These are phyloP conservation scores for Candida ipomoeae DNA, from an alignment of 805 yeast species.

Conservation along the genomic window DNA sequence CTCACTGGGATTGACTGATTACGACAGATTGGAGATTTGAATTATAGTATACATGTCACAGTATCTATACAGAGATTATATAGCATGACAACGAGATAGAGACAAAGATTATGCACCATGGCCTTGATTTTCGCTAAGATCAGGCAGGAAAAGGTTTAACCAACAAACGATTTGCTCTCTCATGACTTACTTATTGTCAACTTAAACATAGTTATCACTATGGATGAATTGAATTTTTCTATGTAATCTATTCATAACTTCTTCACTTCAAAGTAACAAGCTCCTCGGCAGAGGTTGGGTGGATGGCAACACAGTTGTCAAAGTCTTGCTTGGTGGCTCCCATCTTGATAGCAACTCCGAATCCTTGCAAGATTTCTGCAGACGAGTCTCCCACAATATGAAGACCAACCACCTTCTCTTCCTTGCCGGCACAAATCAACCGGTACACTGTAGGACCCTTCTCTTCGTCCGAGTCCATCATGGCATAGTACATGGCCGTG, in stretches of 20 bases:
- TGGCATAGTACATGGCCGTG: conserved; percentile 90
- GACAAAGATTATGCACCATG: no score
- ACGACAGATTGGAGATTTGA: no score
- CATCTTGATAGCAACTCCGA: conserved; percentile 97
- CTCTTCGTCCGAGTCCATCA: conserved; percentile 55
- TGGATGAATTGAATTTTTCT: not conserved
- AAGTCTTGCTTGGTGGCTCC: conserved; percentile 97
- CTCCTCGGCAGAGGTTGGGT: conserved; percentile 98
- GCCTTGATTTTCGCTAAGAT: no score
- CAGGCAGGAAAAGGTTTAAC: no score
- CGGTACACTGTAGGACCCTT: conserved; percentile 89
- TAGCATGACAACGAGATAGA: no score
- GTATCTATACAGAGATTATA: no score
- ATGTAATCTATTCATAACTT: not conserved
- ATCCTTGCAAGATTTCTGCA: conserved; percentile 94
- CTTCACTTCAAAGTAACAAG: conserved; percentile 64
- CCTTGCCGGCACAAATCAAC: conserved; percentile 68
- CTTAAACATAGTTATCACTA: no score
- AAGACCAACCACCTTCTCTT: conserved; percentile 92
- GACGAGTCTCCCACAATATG: conserved; percentile 90
- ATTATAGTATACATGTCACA: no score
- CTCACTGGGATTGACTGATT: no score
- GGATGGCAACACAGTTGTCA: conserved; percentile 95
- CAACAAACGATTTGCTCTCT: no score
- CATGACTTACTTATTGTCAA: no score